phyloP scores from a whole-genome alignment of 768 basidiomycete species.

The Mrakia gelida region DNA sequence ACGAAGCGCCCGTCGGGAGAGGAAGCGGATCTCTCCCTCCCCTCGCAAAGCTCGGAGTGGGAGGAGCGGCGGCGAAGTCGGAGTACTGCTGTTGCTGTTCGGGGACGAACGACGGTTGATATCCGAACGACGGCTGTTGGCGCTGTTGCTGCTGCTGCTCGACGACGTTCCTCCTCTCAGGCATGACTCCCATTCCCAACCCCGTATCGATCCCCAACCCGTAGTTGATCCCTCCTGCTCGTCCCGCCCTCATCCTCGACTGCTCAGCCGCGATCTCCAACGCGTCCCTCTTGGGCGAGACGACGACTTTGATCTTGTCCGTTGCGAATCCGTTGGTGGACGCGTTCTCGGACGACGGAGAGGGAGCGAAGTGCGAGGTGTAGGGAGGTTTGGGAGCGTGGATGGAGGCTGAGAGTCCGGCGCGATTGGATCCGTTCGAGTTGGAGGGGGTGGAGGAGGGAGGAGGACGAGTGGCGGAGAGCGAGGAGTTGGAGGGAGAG shows the following conservation, averaged over 20 bases:
- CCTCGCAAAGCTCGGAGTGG: too few relatives aligned
- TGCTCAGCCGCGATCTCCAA: constrained; percentile 29
- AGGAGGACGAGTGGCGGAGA: background rate
- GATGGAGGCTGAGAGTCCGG: background rate
- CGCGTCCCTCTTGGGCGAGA: constrained; percentile 19
- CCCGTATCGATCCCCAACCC: constrained; percentile 1
- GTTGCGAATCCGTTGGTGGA: background rate
- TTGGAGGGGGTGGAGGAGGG: background rate
- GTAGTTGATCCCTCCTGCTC: background rate
- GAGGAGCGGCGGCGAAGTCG: too few relatives aligned
- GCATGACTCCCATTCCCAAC: background rate
- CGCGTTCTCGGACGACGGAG: background rate
- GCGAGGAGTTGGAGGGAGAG: background rate
- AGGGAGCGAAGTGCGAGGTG: background rate
- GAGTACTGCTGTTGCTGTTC: background rate
- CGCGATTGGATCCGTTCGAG: background rate
- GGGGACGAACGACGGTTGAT: background rate
- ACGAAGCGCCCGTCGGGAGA: background rate
- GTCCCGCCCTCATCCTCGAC: background rate
- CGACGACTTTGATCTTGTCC: constrained; percentile 18
- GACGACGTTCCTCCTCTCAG: background rate
- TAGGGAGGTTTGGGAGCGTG: constrained; percentile 4
- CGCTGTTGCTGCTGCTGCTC: too few relatives aligned
- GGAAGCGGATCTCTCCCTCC: too few relatives aligned
- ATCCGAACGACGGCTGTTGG: background rate